Conservation (phyloP, 768 basidiomycete species). For the Leccinum uliginosum region DNA sequence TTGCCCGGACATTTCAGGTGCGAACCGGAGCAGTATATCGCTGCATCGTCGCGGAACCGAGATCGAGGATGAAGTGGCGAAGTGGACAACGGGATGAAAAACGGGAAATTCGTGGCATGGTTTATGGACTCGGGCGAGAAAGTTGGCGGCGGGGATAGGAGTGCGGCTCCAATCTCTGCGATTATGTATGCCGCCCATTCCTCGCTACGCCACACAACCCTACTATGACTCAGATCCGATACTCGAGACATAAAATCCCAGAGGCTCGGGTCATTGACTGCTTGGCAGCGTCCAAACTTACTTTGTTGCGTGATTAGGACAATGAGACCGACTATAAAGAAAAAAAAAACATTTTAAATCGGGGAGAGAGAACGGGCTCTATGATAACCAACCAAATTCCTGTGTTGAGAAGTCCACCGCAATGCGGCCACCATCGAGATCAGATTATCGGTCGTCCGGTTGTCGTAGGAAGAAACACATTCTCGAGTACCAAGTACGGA, state of each 20-base stretch:
- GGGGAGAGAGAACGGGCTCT: neutral
- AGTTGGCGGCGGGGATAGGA: neutral
- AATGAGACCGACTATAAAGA: slow-evolving; percentile 1
- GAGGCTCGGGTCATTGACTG: neutral
- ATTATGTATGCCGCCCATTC: slow-evolving; percentile 3
- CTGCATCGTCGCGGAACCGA: neutral
- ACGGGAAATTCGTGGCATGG: neutral
- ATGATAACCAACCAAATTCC: neutral
- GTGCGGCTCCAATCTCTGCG: neutral
- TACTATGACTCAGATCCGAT: slow-evolving; percentile 8
- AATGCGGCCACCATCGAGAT: neutral
- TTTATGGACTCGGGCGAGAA: neutral
- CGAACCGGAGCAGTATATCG: neutral
- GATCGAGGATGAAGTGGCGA: neutral
- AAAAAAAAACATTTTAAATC: neutral
- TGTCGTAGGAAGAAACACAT: neutral
- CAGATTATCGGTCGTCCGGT: slow-evolving; percentile 2
- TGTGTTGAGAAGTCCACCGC: neutral
- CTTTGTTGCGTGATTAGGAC: neutral
- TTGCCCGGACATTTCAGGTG: neutral
- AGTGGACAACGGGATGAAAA: neutral
- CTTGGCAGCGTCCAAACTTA: neutral
- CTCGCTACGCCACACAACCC: slow-evolving; percentile 22
- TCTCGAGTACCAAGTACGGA: neutral
- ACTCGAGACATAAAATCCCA: neutral